These are phyloP conservation scores for Russula sp. DNA, from an alignment of 768 basidiomycete genomes.

Conservation along the genomic window DNA sequence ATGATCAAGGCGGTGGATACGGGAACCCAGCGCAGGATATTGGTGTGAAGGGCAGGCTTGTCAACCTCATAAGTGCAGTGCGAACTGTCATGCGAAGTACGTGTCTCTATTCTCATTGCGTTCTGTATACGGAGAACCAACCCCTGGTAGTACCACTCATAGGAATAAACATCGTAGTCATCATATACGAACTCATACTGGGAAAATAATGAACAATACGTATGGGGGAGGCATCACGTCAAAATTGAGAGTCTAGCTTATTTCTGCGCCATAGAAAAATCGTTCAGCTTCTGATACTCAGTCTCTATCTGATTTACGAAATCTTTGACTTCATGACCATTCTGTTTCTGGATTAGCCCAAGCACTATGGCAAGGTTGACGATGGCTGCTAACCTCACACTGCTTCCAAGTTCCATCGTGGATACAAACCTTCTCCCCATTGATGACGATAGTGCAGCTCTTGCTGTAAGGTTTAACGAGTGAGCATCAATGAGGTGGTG, in stretches of 20 bases:
- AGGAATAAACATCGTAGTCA: slow-evolving; percentile 76
- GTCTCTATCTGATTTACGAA: slow-evolving; percentile 72
- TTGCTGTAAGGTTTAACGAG: slow-evolving; percentile 38
- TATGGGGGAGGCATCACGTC: background rate
- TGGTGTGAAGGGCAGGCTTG: slow-evolving; percentile 75
- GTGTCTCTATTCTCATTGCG: slow-evolving; percentile 30
- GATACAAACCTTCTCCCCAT: slow-evolving; percentile 57
- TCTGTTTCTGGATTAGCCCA: slow-evolving; percentile 33
- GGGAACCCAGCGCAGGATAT: slow-evolving; percentile 46
- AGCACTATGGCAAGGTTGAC: background rate
- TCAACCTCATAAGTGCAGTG: slow-evolving; percentile 92
- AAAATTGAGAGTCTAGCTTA: background rate
- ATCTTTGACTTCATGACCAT: slow-evolving; percentile 65
- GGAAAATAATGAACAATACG: slow-evolving; percentile 35
- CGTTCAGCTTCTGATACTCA: slow-evolving; percentile 62
- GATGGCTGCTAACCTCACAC: slow-evolving; percentile 52
- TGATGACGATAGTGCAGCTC: slow-evolving; percentile 85
- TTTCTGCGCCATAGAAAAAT: background rate
- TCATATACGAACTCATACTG: slow-evolving; percentile 75
- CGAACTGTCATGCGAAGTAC: slow-evolving; percentile 95
- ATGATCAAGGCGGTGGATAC: slow-evolving; percentile 66
- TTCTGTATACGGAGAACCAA: slow-evolving; percentile 14
- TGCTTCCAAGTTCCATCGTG: slow-evolving; percentile 73
- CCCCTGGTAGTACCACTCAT: slow-evolving; percentile 82
- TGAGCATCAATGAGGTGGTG: background rate